Base-by-base conservation (phyloP, 2,329 filamentous ascomycete species). In the Sarocladiaceae sp. region DNA sequence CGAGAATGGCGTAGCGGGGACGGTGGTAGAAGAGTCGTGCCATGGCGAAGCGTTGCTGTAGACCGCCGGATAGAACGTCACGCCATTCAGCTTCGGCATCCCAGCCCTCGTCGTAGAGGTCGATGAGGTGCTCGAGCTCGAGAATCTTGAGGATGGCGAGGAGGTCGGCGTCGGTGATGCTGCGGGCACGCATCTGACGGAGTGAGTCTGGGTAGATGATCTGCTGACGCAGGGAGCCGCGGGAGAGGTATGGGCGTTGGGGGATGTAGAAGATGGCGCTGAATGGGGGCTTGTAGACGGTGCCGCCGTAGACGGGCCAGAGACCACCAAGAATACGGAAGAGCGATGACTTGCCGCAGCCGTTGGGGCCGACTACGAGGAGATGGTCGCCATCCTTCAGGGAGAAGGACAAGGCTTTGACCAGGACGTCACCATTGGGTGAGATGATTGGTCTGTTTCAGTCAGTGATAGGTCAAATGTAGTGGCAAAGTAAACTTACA, bases 181-280 rank as follows among this genome's bases (percentile, higher is more conserved):
- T 86, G 63, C 91, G 92, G 56, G 85, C 81, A 39, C 89, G 88
- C 86, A 97, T 96, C 57, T 92, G 87, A 50, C 89, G 86, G 17
- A 96, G 70, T 8, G 84, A 87, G 68, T 99, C 94, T 0, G 94
- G 94, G 69, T 99, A 99, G 54, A 94, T 96, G 60, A 99, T 91
- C 64, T 99, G 94, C 67, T 97, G 91, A 35, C 94, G 86, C n/a
- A 99, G 81, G 2, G 88, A 91, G 20, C 94, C 94, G 51, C 90
- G 84, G 13, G 89, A 94, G 2, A 99, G 80, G 65, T 99, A 99
- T 0, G 94, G 94, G 2, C 94, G 84, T 65, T 99, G 94, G 0
- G 94, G 94, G 58, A 99, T 95, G 72, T 99, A 99, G 72, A 97
- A 99, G 65, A 99, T 97, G 65, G 94, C 88, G 59, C 89, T 84